Evolutionary conservation across 75 land plant genomes (phyloP).

Genomic region (Chamaecyparis obtusa): DNA sequence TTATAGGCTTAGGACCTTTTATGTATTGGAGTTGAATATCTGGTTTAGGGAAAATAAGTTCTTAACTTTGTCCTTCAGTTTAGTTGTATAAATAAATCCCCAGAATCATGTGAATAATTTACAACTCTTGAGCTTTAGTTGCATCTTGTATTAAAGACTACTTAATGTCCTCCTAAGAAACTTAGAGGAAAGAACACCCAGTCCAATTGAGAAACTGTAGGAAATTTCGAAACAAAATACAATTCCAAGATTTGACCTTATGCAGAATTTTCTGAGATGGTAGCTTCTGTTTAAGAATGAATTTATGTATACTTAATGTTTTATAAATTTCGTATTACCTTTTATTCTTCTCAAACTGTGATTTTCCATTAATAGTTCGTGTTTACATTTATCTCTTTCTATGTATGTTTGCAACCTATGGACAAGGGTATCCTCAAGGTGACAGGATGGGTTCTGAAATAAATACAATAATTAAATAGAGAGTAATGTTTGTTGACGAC

Average conservation of each 20-base stretch:
- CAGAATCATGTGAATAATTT: neutral
- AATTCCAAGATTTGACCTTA: neutral
- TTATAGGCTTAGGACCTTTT: neutral
- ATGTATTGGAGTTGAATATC: neutral
- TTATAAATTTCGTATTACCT: neutral
- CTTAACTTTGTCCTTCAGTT: neutral
- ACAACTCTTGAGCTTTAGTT: neutral
- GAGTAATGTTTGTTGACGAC: no score
- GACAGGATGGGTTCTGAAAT: neutral
- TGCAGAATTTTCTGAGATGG: neutral
- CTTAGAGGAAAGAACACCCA: neutral
- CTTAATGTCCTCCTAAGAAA: neutral
- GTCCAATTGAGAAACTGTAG: neutral
- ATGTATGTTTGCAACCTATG: neutral
- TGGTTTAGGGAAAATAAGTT: neutral
- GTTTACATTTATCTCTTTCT: neutral
- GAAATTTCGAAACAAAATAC: neutral
- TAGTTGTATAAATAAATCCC: neutral
- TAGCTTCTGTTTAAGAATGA: neutral
- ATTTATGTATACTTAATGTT: neutral
- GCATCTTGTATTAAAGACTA: neutral
- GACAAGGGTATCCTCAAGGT: neutral
- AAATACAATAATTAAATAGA: no score
- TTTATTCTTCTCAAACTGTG: neutral
- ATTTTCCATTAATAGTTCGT: neutral